Evolutionary conservation across 108 stramenopile species (phyloP), one percentile per base, ranked within the genome.

Genomic region (Fragilaria crotonensis): DNA sequence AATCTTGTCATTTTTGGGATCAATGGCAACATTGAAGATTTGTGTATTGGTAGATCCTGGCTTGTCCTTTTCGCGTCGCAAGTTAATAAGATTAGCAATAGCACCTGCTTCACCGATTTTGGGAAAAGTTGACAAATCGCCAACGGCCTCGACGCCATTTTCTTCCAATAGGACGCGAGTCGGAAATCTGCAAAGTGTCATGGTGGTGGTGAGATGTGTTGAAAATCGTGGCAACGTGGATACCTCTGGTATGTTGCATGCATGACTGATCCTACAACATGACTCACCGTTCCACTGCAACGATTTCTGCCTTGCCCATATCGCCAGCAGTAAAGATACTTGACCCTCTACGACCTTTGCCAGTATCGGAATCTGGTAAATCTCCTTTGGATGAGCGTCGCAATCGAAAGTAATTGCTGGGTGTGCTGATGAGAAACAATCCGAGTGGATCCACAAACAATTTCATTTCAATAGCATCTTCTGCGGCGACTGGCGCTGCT

Each of bases 271-370:
- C 47, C 3, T 51, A 54, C 17, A 3, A 20, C 23, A 2, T 18
- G 17, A 52, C 30, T 45, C 50, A 77, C 66, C 80, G 66, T 59
- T 92, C 90, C 1, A 92, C 84, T 30, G 90, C 87, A 52, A 92
- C 68, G 1, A 92, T 81, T 66, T 84, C 83, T 18, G 90, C 90
- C 59, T 85, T 88, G 17, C 73, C 68, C 87, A 92, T 85, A 54
- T 92, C 78, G 36, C 90, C 90, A 3, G 87, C 87, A 7, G 86
- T 92, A 57, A 88, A 92, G 27, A 92, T 88, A 29, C 78, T 87
- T 2, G 82, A 73, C 7, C 90, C 90, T 45, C 87, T 59, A 30
- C 90, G 66, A 29, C 87, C 87, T 54, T 88, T 73, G 5, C 87
- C 87, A 18, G 84, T 89, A 41, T 86, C 82, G 61, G 61, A 76